phyloP scores from a whole-genome alignment of 176 grass and related monocot species.

The Carex scoparia region DNA sequence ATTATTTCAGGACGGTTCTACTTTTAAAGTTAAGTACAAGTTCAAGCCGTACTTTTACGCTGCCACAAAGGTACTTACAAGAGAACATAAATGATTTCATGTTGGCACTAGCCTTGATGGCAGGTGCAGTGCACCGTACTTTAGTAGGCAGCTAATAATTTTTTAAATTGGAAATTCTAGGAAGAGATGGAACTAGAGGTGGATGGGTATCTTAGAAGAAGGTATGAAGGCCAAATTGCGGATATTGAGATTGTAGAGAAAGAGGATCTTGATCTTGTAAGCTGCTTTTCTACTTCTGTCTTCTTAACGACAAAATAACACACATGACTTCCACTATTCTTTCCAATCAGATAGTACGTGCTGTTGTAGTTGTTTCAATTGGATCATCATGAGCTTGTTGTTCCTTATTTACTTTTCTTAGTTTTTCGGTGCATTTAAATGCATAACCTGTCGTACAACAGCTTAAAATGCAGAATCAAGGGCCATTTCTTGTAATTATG shows the following conservation, averaged over 20 bases:
- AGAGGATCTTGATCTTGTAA: slow-evolving; percentile 92
- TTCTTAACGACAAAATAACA: neutral
- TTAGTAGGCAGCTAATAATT: neutral
- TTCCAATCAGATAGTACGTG: neutral
- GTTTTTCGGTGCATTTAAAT: neutral
- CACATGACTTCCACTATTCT: neutral
- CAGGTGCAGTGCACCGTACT: neutral
- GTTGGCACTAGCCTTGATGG: neutral
- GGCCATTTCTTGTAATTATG: neutral
- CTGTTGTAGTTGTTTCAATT: neutral
- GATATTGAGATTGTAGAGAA: slow-evolving; percentile 79
- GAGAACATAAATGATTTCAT: neutral
- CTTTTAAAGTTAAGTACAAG: slow-evolving; percentile 91
- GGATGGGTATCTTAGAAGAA: slow-evolving; percentile 82
- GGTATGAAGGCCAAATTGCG: slow-evolving; percentile 77
- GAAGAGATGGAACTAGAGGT: slow-evolving; percentile 88
- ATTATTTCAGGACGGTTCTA: slow-evolving; percentile 69
- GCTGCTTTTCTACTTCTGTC: slow-evolving; percentile 16
- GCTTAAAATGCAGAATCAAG: neutral
- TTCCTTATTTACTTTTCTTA: neutral
- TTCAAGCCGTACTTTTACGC: slow-evolving; percentile 91
- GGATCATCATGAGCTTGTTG: neutral
- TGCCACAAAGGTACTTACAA: slow-evolving; percentile 68
- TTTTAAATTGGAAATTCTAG: slow-evolving; percentile 30
- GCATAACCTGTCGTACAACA: neutral